Conservation (phyloP, 225 moss, liverwort and hornwort species). For the Anthoceros angustus region DNA sequence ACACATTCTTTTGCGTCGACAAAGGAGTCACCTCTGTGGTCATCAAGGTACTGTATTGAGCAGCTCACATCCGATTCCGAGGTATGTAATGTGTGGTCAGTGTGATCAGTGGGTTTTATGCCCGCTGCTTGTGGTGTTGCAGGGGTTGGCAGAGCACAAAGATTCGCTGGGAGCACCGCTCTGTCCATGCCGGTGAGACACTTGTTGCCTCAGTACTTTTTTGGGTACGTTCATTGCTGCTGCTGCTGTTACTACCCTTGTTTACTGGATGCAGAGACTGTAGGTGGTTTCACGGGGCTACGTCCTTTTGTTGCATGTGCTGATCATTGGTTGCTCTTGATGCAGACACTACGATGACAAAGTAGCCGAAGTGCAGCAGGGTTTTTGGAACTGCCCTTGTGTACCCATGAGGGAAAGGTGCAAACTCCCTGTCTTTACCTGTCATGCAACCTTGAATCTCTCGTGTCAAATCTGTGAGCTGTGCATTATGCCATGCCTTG, state of each 20-base stretch:
- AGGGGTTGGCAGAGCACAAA: conserved; percentile 97
- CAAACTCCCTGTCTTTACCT: not conserved
- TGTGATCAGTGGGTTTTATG: not conserved
- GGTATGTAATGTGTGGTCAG: not conserved
- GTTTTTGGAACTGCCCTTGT: conserved; percentile 99
- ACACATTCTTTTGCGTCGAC: conserved; percentile 78
- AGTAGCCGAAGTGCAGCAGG: conserved; percentile 83
- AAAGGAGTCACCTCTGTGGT: conserved; percentile 96
- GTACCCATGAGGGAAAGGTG: conserved; percentile 98
- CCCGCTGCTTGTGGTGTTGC: conserved; percentile 2
- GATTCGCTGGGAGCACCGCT: conserved; percentile 82
- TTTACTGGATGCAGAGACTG: too few relatives aligned
- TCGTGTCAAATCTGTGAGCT: not conserved
- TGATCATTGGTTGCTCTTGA: not conserved
- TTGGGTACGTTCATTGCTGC: not conserved
- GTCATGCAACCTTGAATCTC: not conserved
- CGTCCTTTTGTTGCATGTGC: too few relatives aligned
- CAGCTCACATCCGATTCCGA: not conserved
- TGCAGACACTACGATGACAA: conserved; percentile 95
- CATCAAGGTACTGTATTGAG: conserved; percentile 41
- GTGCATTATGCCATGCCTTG: not conserved
- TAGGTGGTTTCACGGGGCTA: too few relatives aligned
- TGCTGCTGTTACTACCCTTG: too few relatives aligned
- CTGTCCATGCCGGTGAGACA: conserved; percentile 78
- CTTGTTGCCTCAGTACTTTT: not conserved